Base-by-base conservation (phyloP, 2,329 filamentous ascomycete genomes). In the Fusarium chlamydosporum region DNA sequence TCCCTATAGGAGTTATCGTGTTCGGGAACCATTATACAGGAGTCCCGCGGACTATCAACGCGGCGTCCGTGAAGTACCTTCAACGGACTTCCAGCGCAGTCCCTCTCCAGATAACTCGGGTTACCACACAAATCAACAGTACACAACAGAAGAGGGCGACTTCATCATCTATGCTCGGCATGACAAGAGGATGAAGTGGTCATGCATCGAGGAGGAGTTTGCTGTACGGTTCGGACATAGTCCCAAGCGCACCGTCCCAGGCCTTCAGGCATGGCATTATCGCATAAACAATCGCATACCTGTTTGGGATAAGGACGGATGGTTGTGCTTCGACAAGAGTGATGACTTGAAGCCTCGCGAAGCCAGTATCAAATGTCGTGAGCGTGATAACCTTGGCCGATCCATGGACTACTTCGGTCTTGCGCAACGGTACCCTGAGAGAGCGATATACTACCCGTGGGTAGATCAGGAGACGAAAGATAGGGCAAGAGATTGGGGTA, bases 371-470 rank as follows among this genome's bases (percentile, higher is more conserved):
- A 81, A 80, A 69, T 79, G 77, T 46, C 77, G 79, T 2, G 76
- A 79, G 50, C 73, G 75, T 23, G 75, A 80, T 33, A 74, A 27
- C 26, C 29, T 69, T 50, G 34, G 76, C 75, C 64, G 76, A 56
- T 76, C 78, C 11, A 73, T 74, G 68, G 75, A 79, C 60, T 74
- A 75, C 1, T 67, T 80, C 10, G 79, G 79, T 4, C 71, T 81
- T 10, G 79, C 76, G 0, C 78, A 79, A 54, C 77, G 83, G 11
- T 84, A 81, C 56, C 83, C 83, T 0, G 82, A 84, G 56, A 78
- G 81, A 18, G 82, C 82, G 6, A 74, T 84, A 29, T 73, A 77
- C n/a, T 85, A 85, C 67, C 26, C 72, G 1, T 85, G 83, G 83
- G 80, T 84, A 12, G 75, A 79, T 23, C 47, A 72, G 1, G 77